A percentile compares a stretch with the other conserved stretches of the same genome.
Evolutionary conservation across 2,329 filamentous ascomycete species (phyloP).

Genomic region (Calonectria leucothoes): DNA sequence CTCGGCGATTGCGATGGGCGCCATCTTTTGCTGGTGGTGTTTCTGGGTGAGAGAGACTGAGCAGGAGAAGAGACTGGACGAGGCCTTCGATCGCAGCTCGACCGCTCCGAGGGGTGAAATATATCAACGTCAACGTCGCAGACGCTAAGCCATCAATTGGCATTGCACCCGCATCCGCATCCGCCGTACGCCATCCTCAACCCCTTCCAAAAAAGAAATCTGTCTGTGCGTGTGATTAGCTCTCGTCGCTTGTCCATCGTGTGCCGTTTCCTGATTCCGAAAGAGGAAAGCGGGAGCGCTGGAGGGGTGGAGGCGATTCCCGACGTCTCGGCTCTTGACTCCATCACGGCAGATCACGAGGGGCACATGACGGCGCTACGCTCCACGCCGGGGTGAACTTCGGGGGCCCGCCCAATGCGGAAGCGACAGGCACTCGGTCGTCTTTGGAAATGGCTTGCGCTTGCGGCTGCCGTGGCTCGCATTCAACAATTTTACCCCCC

Average conservation of each 20-base stretch:
- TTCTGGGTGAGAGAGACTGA: background rate
- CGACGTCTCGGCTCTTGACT: constrained; percentile 18
- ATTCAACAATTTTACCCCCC: background rate
- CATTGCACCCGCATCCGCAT: background rate
- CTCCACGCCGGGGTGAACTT: background rate
- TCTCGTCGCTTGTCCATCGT: constrained; percentile 5
- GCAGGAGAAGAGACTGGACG: background rate
- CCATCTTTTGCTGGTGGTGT: constrained; percentile 30
- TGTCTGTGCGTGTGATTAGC: constrained; percentile 22
- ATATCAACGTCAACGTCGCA: constrained; percentile 20
- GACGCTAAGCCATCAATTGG: background rate
- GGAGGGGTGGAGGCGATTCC: constrained; percentile 6
- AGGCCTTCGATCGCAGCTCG: background rate
- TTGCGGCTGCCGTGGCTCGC: background rate
- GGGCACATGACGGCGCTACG: constrained; percentile 1
- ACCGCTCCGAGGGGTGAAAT: background rate
- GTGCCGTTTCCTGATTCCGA: constrained; percentile 27
- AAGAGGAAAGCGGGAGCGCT: constrained; percentile 30
- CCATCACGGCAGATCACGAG: constrained; percentile 20
- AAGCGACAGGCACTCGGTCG: constrained; percentile 28
- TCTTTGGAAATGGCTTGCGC: background rate
- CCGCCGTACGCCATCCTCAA: background rate
- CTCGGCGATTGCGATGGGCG: constrained; percentile 39
- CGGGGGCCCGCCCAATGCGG: constrained; percentile 19
- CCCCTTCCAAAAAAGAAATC: background rate